Evolutionary conservation across 768 basidiomycete species (phyloP).

Genomic region (Boletus rubroflammeus): DNA sequence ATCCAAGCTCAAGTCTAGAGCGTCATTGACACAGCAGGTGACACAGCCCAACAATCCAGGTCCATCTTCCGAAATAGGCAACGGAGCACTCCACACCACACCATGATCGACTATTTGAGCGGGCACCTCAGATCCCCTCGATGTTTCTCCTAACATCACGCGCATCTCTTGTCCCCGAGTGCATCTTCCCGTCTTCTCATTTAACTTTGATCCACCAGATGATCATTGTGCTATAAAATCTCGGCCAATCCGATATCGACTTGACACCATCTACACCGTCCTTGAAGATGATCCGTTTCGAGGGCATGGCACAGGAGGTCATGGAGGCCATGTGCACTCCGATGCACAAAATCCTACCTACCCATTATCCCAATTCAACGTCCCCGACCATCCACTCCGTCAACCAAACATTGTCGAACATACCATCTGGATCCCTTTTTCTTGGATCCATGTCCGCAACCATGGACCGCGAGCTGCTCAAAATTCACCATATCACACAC

Average conservation of each 20-base stretch:
- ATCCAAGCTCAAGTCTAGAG: conserved; percentile 17
- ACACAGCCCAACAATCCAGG: conserved; percentile 17
- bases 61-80: conserved; percentile 24
- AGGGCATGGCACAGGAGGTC: conserved; percentile 67
- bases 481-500: conserved; percentile 48
- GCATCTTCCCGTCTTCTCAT: neutral
- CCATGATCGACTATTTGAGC: conserved; percentile 31
- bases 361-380: conserved; percentile 25
- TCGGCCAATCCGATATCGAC: neutral
- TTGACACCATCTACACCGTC: neutral
- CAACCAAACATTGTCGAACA: conserved; percentile 3
- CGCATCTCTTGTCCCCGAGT: neutral
- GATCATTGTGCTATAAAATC: conserved; percentile 4
- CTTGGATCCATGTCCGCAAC: conserved; percentile 64
- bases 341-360: conserved; percentile 68
- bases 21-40: conserved; percentile 2
- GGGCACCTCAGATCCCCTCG: neutral
- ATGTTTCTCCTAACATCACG: conserved; percentile 13
- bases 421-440: conserved; percentile 53
- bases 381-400: conserved; percentile 21
- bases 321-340: conserved; percentile 84
- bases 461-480: conserved; percentile 52
- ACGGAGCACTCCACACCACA: conserved; percentile 14
- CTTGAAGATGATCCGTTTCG: conserved; percentile 71
- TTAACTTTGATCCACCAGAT: neutral